These are phyloP conservation scores for Paspalum notatum DNA, from an alignment of 176 grass and related monocot species.

Conservation along the genomic window DNA sequence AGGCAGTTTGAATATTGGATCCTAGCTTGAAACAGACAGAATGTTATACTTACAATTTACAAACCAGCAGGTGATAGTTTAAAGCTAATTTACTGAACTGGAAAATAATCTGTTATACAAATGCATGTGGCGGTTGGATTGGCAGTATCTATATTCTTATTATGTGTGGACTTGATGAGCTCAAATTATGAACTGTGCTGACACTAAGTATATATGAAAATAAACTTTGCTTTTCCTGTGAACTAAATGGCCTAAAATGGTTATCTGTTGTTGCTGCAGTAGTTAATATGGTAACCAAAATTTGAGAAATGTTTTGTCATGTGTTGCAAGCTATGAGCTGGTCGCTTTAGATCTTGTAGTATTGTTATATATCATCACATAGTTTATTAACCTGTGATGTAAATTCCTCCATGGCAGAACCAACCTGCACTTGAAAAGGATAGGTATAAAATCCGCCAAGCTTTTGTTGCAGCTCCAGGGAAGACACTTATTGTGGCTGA, in stretches of 20 bases:
- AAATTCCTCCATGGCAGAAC: slow-evolving; percentile 58
- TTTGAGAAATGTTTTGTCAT: slow-evolving; percentile 4
- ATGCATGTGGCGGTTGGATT: neutral
- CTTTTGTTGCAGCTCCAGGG: slow-evolving; percentile 87
- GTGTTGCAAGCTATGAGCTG: slow-evolving; percentile 23
- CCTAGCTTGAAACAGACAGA: neutral
- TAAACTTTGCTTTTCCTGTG: neutral
- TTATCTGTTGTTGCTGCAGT: slow-evolving; percentile 14
- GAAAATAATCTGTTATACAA: neutral
- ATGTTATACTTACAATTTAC: neutral
- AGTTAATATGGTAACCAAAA: slow-evolving; percentile 21
- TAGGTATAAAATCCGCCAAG: slow-evolving; percentile 93
- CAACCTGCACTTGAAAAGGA: slow-evolving; percentile 97
- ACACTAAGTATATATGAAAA: slow-evolving; percentile 17
- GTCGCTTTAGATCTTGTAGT: slow-evolving; percentile 29
- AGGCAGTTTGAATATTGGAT: neutral
- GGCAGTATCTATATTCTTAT: slow-evolving; percentile 15
- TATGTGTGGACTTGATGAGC: slow-evolving; percentile 13
- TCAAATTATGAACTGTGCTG: slow-evolving; percentile 9
- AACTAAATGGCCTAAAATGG: neutral
- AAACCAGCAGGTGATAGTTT: slow-evolving; percentile 10
- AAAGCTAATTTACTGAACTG: slow-evolving; percentile 12
- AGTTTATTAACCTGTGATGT: slow-evolving; percentile 39
- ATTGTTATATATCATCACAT: slow-evolving; percentile 15
- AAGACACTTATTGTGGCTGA: slow-evolving; percentile 98